These are phyloP conservation scores for Hymenoscyphus fraxineus DNA, from an alignment of 2,329 filamentous ascomycete species.

Conservation along the genomic window DNA sequence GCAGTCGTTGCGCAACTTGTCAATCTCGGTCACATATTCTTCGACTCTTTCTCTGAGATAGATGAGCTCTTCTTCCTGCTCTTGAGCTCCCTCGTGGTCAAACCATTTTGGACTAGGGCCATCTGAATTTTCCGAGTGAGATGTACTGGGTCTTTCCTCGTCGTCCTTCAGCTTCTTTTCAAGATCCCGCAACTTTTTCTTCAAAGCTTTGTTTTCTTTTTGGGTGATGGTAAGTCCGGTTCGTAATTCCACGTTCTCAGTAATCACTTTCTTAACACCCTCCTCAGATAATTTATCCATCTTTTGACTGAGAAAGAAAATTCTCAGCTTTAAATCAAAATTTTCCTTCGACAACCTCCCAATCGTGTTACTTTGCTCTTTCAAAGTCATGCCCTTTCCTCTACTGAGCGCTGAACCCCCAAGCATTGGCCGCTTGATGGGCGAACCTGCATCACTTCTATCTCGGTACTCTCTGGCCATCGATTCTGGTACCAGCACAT, in stretches of 20 bases:
- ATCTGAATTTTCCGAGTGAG: conserved; percentile 52
- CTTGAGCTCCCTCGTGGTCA: conserved; percentile 57
- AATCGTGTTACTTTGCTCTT: conserved; percentile 96
- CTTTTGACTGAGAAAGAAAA: conserved; percentile 93
- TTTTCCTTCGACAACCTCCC: conserved; percentile 97
- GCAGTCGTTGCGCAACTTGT: conserved; percentile 74
- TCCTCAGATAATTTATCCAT: conserved; percentile 92
- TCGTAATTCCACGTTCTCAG: conserved; percentile 92
- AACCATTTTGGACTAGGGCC: conserved; percentile 53
- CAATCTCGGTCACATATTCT: conserved; percentile 77
- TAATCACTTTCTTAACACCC: conserved; percentile 96
- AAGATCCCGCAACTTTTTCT: conserved; percentile 77
- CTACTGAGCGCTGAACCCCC: conserved; percentile 50
- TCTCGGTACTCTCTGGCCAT: conserved; percentile 81
- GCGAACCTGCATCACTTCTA: conserved; percentile 62
- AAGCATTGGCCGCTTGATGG: conserved; percentile 47
- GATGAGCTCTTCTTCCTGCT: conserved; percentile 79
- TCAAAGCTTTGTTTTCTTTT: conserved; percentile 82
- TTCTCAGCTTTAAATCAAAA: conserved; percentile 94
- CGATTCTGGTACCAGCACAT: conserved; percentile 86
- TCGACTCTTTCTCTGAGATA: conserved; percentile 84
- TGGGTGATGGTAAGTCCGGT: conserved; percentile 84
- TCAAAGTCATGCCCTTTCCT: conserved; percentile 77
- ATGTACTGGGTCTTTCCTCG: conserved; percentile 58
- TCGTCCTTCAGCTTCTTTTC: conserved; percentile 73